Base-by-base conservation (phyloP, 768 basidiomycete genomes). In the Filobasidium floriforme region DNA sequence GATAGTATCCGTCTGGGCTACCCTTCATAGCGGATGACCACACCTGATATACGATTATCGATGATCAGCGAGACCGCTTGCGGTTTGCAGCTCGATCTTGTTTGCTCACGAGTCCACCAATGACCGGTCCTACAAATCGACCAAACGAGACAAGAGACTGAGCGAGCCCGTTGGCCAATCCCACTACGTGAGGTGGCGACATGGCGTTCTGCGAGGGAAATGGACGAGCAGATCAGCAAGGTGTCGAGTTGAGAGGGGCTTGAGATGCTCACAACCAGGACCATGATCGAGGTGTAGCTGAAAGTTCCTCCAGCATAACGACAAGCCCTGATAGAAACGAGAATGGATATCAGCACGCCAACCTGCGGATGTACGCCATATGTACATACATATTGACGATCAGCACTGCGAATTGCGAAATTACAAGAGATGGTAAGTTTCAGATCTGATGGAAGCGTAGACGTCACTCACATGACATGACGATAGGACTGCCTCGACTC, bases 81-180 rank as follows among this genome's bases (percentile, higher is more conserved):
- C 19, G 1, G 43, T 46, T 7, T 14, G n/a, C n/a, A 28, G 24
- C 41, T 19, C 5, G 3, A 49, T 18, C 24, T 19, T 9, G 9
- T 26, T 7, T n/a, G 68, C 74, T 70, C 59, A 73, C 65, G 43
- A 66, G 67, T 24, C 69, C 71, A 54, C 69, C 69, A 41, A 76
- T 65, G 32, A 79, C 73, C 24, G 92, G 91, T 24, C 91, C 96
- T 43, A 90, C 73, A 80, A 92, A 96, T 46, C 96, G 85, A 4
- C 93, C 90, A 28, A 94, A 85, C 69, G 90, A 92, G 69, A 94
- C 93, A 40, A 91, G 89, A 73, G 90, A 92, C 79, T 99, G 96
- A 0, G 92, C 96, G 24, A 94, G 86, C 19, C 94, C 96, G 74
- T 98, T 99, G 11, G 94, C 90, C 66, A 90, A 85, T 7, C 92